phyloP scores from a whole-genome alignment of 2,329 filamentous ascomycete genomes.

The Penicillium sp. region DNA sequence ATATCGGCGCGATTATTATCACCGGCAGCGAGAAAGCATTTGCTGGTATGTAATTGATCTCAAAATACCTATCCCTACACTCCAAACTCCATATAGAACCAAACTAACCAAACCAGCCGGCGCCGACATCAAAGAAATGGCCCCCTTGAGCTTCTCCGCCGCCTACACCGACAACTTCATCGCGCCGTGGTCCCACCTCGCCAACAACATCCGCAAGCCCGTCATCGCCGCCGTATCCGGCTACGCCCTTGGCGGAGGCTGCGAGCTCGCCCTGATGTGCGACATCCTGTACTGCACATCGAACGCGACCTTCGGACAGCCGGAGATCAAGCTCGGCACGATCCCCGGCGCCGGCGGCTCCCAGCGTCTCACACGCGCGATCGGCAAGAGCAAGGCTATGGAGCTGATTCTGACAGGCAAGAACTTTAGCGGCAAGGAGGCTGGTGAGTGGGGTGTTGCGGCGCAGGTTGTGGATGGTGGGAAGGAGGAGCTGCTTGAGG shows the following conservation, averaged over 20 bases:
- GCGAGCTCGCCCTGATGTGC: slow-evolving; percentile 95
- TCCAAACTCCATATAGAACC: neutral
- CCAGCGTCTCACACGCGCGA: slow-evolving; percentile 75
- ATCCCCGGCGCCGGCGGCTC: slow-evolving; percentile 89
- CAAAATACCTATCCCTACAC: neutral
- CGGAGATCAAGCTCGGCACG: slow-evolving; percentile 90
- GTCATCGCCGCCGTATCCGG: slow-evolving; percentile 92
- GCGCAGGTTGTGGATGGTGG: slow-evolving; percentile 69
- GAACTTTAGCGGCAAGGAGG: slow-evolving; percentile 76
- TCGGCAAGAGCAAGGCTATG: slow-evolving; percentile 85
- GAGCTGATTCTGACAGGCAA: slow-evolving; percentile 83
- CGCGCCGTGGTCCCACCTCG: slow-evolving; percentile 84
- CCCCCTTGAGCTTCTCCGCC: slow-evolving; percentile 76
- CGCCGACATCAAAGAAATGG: slow-evolving; percentile 99
- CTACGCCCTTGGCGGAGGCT: slow-evolving; percentile 89
- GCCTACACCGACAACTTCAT: slow-evolving; percentile 92
- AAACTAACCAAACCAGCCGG: slow-evolving; percentile 53
- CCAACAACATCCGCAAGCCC: slow-evolving; percentile 81
- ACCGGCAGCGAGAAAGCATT: slow-evolving; percentile 89
- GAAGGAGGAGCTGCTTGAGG: slow-evolving; percentile 76
- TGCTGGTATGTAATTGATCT: slow-evolving; percentile 49
- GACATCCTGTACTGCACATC: slow-evolving; percentile 89
- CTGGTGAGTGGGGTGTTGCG: slow-evolving; percentile 84
- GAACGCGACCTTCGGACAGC: slow-evolving; percentile 86
- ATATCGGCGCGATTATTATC: slow-evolving; percentile 71